Base-by-base conservation (phyloP, 495 filamentous ascomycete species). In the Xylaria scruposa region DNA sequence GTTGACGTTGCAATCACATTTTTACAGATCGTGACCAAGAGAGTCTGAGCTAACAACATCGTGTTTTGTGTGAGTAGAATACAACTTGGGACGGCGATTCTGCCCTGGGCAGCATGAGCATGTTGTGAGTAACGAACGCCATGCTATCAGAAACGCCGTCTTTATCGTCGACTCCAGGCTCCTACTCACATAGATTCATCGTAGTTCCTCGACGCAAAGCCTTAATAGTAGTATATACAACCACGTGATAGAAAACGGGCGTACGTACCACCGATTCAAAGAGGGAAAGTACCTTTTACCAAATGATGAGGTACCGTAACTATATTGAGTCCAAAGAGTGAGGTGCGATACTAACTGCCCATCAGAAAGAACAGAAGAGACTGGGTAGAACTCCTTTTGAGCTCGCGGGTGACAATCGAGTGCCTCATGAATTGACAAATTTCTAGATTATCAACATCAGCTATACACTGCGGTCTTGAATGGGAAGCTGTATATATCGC, bases 381-480 rank as follows among this genome's bases (percentile, higher is more conserved):
- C 65, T 78, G 62, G 74, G 76, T 31, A 31, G 29, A 31, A 31
- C 29, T 31, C 29, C 29, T 31, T 31, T 31, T 31, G 29, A 31
- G 3, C 29, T 31, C 29, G 29, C 29, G 29, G 29, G 29, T 31
- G 29, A 31, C 29, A 31, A 31, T 31, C 29, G 29, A 31, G 29
- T 31, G 3, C 29, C 3, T 31, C 29, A 3, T 31, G 29, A 31
- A 31, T 47, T 63, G 15, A 64, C 49, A 4, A 1, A 54, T 3
- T 59, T 9, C n/a, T 46, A 79, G 77, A 83, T 47, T 60, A 82
- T 19, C 78, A 81, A 70, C 86, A 90, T 70, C 84, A 90, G 71
- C 80, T 88, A 59, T 88, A 83, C 72, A 78, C 88, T 17, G 81
- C 86, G 40, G 73, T 85, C 13, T 77, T 89, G 12, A 81, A 83